Evolutionary conservation across 1,284 basidiomycete genomes (phyloP), one percentile per base, ranked within the genome.

Genomic region (Kwoniella shivajii): DNA sequence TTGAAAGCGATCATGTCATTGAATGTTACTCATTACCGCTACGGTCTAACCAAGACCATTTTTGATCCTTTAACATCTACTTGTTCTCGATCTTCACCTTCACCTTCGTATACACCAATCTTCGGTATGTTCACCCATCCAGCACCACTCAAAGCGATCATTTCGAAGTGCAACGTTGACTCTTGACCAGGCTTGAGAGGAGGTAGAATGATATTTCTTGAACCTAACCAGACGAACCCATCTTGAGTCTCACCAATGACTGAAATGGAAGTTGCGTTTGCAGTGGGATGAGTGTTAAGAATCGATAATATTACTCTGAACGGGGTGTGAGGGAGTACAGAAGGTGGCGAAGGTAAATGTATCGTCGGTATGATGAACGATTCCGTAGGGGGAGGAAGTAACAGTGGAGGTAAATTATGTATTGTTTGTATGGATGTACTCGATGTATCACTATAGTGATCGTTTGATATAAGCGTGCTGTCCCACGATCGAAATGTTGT

Each of bases 201-300:
- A 1, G 68, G 56, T n/a, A 75, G 41, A 1, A 60, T 50, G 0
- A 64, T 54, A 7, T 59, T 57, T 9, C 74, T 61, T 41, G 63
- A 56, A 1, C 76, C 77, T 9, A 57, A 48, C 74, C 74, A 78
- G 1, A 74, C 73, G 50, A 77, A 77, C 0, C 60, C 60, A 6
- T 77, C 73, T 13, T 69, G 62, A n/a, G 73, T 71, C 24, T 76
- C 70, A 14, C 67, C 61, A 9, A 67, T 57, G 3, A 77, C 50
- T 18, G 16, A 20, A 3, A 43, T n/a, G 20, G 60, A 55, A 5
- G 66, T 33, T 2, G 68, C 65, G 0, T 61, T 30, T 5, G 62
- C 50, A 7, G 68, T 62, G 2, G 72, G 69, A 50, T 78, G 75
- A 11, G 69, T 59, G 54, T 78, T 78, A 27, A 59, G 42, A 36